phyloP scores from a whole-genome alignment of 1,139 yeast species.

The Blastobotrys malaysiensis region DNA sequence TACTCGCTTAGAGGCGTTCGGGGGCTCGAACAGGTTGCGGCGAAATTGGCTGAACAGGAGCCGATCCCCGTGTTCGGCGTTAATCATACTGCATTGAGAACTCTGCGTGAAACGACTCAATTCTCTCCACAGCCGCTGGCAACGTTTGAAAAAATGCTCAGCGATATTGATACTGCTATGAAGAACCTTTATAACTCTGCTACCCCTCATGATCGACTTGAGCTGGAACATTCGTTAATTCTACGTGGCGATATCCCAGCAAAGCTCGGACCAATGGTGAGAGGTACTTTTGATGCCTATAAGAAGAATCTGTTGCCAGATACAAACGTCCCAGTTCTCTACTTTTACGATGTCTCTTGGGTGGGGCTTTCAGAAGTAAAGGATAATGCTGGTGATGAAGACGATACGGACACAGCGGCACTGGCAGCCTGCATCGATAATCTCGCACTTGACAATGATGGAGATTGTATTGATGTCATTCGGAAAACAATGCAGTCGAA shows the following conservation, averaged over 20 bases:
- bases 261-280: conserved; percentile 39
- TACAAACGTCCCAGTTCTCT: conserved; percentile 41
- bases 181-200: conserved; percentile 22
- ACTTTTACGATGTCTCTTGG: conserved; percentile 70
- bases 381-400: conserved; percentile 12
- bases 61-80: conserved; percentile 22
- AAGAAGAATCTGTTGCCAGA: conserved; percentile 26
- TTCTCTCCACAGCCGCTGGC: conserved; percentile 55
- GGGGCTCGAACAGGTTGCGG: conserved; percentile 52
- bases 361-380: conserved; percentile 41
- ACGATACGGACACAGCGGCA: conserved; percentile 7
- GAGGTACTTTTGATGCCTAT: conserved; percentile 33
- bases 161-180: conserved; percentile 45
- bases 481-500: conserved; percentile 30
- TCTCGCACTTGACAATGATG: conserved; percentile 4
- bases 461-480: conserved; percentile 26
- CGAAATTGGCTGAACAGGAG: conserved; percentile 34
- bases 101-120: conserved; percentile 47
- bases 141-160: conserved; percentile 56
- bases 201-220: conserved; percentile 26
- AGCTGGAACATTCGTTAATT: conserved; percentile 58
- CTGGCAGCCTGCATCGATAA: conserved; percentile 1
- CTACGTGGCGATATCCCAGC: conserved; percentile 56
- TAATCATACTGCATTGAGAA: conserved; percentile 23
- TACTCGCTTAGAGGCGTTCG: conserved; percentile 67